Conservation (phyloP, 768 basidiomycete genomes). For the Termitomyces sp. region DNA sequence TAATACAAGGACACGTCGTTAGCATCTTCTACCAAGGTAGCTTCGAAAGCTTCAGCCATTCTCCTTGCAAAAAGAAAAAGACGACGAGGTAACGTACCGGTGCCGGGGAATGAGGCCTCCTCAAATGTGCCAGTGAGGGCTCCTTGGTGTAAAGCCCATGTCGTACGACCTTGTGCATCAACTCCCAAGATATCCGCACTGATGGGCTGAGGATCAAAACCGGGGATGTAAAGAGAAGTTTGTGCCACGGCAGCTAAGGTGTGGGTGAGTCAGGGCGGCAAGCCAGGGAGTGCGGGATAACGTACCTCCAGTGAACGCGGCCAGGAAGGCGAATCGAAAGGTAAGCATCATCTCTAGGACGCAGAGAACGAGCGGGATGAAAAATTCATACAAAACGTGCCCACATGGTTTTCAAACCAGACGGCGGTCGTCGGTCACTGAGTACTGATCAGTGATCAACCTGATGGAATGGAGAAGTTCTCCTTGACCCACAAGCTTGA, state of each 20-base stretch:
- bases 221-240: slow-evolving; percentile 22
- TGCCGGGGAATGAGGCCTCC: slow-evolving; percentile 15
- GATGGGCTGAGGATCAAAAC: slow-evolving; percentile 24
- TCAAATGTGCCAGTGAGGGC: slow-evolving; percentile 11
- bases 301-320: neutral
- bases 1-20: slow-evolving; percentile 19
- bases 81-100: slow-evolving; percentile 10
- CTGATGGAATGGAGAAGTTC: no score
- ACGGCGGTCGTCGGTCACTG: no score
- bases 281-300: neutral
- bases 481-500: no score
- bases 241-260: slow-evolving; percentile 18
- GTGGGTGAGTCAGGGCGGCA: neutral
- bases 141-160: slow-evolving; percentile 22
- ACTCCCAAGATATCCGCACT: slow-evolving; percentile 24
- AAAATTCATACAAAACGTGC: neutral
- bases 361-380: neutral
- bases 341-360: neutral
- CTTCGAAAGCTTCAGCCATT: slow-evolving; percentile 6
- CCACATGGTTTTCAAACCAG: neutral
- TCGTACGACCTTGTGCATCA: slow-evolving; percentile 22
- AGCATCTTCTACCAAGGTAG: slow-evolving; percentile 24
- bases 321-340: neutral
- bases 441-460: no score
- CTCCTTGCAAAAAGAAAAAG: neutral